Evolutionary conservation across 1,284 basidiomycete species (phyloP), one percentile per base, ranked within the genome.

Genomic region (Schizopora paradoxa): DNA sequence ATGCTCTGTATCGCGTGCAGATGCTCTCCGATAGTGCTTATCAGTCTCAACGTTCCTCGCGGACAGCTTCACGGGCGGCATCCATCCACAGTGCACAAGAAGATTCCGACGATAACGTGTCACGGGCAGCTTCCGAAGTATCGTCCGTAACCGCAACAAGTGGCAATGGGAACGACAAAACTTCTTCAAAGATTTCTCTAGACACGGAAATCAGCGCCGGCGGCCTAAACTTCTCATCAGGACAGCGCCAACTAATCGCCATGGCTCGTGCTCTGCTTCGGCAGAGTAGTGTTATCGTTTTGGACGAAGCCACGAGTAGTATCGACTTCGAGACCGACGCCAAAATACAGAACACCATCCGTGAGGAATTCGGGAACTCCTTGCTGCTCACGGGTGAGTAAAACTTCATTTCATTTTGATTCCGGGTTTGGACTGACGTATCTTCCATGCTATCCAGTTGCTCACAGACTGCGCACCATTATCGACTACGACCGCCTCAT

Each of bases 151-250:
- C 63, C 3, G 77, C 76, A 0, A 75, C 78, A 29, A 58, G 67
- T 5, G 77, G 78, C 29, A 52, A 60, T 11, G 80, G 75, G 58
- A 69, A n/a, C n/a, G n/a, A n/a, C n/a, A n/a, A n/a, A n/a, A n/a
- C n/a, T n/a, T n/a, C n/a, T n/a, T n/a, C 72, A 3, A 67, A 67
- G 4, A 67, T 91, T 43, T 74, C 75, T 0, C 70, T 92, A 13
- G 77, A 84, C 28, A 83, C 83, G 0, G 75, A 81, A 53, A 81
- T 91, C 2, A 86, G 85, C 0, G 72, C 85, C 0, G 87, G 87
- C 1, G 89, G 89, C 4, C 73, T 76, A 45, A 91, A 91, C 65
- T 89, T 91, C 57, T 88, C 85, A 2, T 84, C 87, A 51, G 90
- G 90, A 3, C 89, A 94, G 57, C 61, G 86, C 14, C 90, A 92